Percentiles rank a stretch among this genome's conserved stretches.
phyloP scores from a whole-genome alignment of 2,329 filamentous ascomycete genomes.

The Scleromitrula shiraiana region DNA sequence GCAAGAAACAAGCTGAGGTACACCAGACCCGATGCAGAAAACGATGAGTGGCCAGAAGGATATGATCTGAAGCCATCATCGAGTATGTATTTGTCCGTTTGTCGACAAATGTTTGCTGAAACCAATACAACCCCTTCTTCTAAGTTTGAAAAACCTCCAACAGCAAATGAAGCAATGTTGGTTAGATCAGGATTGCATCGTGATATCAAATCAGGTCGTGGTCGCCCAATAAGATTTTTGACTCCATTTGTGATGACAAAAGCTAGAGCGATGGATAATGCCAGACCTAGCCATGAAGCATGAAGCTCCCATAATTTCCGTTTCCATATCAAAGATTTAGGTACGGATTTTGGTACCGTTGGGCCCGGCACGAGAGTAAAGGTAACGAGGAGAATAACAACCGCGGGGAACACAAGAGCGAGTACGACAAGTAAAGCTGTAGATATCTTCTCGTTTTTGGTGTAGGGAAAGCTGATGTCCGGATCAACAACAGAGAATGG shows the following conservation, averaged over 20 bases:
- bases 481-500: conserved; percentile 68
- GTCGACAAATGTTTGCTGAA: conserved; percentile 66
- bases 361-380: conserved; percentile 66
- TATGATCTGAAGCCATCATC: conserved; percentile 82
- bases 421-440: conserved; percentile 57
- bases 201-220: conserved; percentile 54
- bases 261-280: conserved; percentile 59
- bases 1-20: conserved; percentile 85
- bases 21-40: conserved; percentile 69
- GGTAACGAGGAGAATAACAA: conserved; percentile 60
- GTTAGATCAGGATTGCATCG: conserved; percentile 69
- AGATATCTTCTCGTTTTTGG: conserved; percentile 63
- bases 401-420: conserved; percentile 54
- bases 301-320: conserved; percentile 90
- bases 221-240: conserved; percentile 66
- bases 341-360: conserved; percentile 54
- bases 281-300: conserved; percentile 75
- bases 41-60: conserved; percentile 68
- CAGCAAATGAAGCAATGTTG: conserved; percentile 49
- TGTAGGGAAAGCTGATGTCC: conserved; percentile 69
- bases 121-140: conserved; percentile 55
- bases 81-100: conserved; percentile 51
- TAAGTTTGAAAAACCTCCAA: conserved; percentile 48
- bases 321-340: conserved; percentile 60
- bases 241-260: conserved; percentile 80